These are phyloP conservation scores for Penicillium simplicissimum DNA, from an alignment of 495 filamentous ascomycete species.

Conservation along the genomic window DNA sequence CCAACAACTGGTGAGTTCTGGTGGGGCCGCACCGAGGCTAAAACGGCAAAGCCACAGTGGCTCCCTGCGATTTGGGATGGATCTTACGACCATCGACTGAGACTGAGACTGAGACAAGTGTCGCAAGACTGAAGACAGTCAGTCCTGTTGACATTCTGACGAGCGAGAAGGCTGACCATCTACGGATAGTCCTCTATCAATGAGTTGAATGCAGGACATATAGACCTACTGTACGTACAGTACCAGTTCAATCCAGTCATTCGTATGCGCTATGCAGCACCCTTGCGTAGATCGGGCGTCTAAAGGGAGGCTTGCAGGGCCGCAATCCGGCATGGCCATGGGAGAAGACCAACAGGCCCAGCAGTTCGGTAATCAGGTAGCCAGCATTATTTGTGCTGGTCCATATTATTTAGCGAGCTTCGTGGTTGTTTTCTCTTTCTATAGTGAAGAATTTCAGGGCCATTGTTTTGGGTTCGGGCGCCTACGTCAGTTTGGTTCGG, in stretches of 20 bases:
- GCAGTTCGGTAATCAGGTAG: background rate
- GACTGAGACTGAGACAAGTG: background rate
- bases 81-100: background rate
- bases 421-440: background rate
- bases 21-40: conserved; percentile 5
- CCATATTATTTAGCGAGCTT: background rate
- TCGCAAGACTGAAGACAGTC: background rate
- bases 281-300: conserved; percentile 21
- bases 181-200: background rate
- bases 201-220: background rate
- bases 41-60: conserved; percentile 3
- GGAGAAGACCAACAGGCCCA: background rate
- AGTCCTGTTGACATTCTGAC: background rate
- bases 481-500: conserved; percentile 29
- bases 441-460: background rate
- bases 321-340: background rate
- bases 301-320: conserved; percentile 9
- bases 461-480: conserved; percentile 25
- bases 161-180: background rate
- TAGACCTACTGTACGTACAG: background rate
- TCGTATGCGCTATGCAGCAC: background rate
- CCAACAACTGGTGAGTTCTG: background rate
- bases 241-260: background rate
- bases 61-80: background rate
- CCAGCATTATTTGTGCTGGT: background rate